Conservation (phyloP, 1,284 basidiomycete species). For the Ustilago tritici region DNA sequence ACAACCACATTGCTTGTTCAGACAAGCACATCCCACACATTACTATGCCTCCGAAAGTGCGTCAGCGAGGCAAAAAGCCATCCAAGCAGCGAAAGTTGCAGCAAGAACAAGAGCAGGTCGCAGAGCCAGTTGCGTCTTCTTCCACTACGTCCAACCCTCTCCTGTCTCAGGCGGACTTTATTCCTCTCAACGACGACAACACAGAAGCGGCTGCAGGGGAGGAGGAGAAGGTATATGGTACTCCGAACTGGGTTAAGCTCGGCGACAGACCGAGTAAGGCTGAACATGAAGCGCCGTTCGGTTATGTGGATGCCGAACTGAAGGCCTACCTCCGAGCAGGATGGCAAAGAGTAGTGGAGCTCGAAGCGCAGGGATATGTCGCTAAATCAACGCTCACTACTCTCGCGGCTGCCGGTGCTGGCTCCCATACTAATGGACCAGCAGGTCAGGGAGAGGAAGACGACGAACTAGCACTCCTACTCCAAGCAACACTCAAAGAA, state of each 20-base stretch:
- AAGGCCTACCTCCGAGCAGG: conserved; percentile 60
- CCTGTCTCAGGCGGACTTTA: conserved; percentile 36
- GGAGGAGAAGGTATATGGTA: conserved; percentile 12
- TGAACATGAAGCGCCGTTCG: conserved; percentile 60
- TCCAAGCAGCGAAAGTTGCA: conserved; percentile 42
- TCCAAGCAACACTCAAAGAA: conserved; percentile 65
- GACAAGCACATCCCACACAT: not conserved
- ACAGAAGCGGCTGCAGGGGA: not conserved
- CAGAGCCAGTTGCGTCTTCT: conserved; percentile 20
- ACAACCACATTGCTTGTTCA: not conserved
- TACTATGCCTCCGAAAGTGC: conserved; percentile 39
- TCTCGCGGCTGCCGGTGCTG: conserved; percentile 2
- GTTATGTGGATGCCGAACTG: conserved; percentile 62
- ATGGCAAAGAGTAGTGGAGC: conserved; percentile 40
- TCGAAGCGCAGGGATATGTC: conserved; percentile 34
- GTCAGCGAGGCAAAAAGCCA: conserved; percentile 56
- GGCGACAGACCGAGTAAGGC: conserved; percentile 39
- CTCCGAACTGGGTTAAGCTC: conserved; percentile 42
- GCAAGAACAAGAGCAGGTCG: conserved; percentile 21
- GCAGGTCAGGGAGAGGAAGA: conserved; percentile 30
- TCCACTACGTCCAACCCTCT: conserved; percentile 23
- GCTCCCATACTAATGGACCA: not conserved
- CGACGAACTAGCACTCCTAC: conserved; percentile 55
- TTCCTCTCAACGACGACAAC: conserved; percentile 21
- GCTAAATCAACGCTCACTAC: conserved; percentile 36